These are phyloP conservation scores for Mytilinidion resinicola DNA, from an alignment of 495 filamentous ascomycete genomes.

Conservation along the genomic window DNA sequence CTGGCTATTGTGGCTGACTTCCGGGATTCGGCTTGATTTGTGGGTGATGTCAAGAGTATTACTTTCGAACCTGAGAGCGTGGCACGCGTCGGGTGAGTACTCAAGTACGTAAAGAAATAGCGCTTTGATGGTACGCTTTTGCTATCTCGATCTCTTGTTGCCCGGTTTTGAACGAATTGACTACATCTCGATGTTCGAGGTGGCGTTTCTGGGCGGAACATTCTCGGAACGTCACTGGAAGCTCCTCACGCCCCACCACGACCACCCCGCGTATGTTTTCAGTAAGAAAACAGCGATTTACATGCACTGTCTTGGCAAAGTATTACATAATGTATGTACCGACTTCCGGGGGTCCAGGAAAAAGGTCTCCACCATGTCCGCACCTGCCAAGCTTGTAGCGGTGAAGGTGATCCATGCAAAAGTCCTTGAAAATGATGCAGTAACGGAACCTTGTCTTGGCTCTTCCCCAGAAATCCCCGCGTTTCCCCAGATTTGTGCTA, in stretches of 20 bases:
- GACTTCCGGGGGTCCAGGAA: not conserved
- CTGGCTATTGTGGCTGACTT: too few species aligned
- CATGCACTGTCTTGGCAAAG: too few species aligned
- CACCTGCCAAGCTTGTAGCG: not conserved
- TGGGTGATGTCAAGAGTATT: too few species aligned
- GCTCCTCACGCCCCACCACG: not conserved
- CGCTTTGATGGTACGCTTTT: too few species aligned
- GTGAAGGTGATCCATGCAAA: not conserved
- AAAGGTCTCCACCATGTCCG: not conserved
- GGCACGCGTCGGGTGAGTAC: too few species aligned
- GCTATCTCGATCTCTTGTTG: too few species aligned
- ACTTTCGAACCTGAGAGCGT: too few species aligned
- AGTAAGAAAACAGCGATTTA: too few species aligned
- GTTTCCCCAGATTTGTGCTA: not conserved
- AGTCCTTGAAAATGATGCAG: not conserved
- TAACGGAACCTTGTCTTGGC: not conserved
- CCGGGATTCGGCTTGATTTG: too few species aligned
- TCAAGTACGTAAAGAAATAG: too few species aligned
- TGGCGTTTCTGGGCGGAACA: not conserved
- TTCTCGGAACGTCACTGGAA: not conserved
- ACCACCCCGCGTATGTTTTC: not conserved
- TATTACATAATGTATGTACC: not conserved
- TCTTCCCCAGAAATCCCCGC: not conserved
- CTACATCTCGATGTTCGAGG: too few species aligned
- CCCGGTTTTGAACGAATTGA: too few species aligned